Conservation (phyloP, 164 flowering plant genomes). For the Malania oleifera region DNA sequence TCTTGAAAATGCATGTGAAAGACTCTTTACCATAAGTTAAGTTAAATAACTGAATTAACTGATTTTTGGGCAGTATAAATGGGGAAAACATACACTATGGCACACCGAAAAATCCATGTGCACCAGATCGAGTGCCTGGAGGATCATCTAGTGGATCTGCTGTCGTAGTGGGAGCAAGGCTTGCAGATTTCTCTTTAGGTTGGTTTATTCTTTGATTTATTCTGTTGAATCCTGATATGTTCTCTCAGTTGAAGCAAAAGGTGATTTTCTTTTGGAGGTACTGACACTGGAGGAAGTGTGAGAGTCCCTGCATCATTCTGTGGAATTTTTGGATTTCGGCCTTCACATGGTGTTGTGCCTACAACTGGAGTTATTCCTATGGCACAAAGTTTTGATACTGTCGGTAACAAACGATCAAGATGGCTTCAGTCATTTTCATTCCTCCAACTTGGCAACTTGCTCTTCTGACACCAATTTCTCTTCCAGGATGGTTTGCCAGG, state of each 20-base stretch:
- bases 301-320: slow-evolving; percentile 3
- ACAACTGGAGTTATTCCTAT: neutral
- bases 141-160: slow-evolving; percentile 9
- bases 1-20: no score
- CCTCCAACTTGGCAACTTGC: no score
- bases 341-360: no score
- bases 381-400: slow-evolving; percentile 8
- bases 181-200: slow-evolving; percentile 1
- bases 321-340: slow-evolving; percentile 3
- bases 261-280: neutral
- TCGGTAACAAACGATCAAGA: no score
- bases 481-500: slow-evolving; percentile 91
- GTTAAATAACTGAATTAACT: neutral
- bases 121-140: slow-evolving; percentile 1
- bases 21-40: no score
- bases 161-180: neutral
- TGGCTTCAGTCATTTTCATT: no score
- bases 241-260: neutral
- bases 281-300: neutral
- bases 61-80: neutral
- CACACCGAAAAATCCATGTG: neutral
- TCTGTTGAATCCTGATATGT: neutral
- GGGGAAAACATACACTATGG: slow-evolving; percentile 7
- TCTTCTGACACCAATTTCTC: no score
- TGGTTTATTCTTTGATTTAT: neutral